These are phyloP conservation scores for Arthrobotrys sinensis DNA, from an alignment of 2,329 filamentous ascomycete species.

Conservation along the genomic window DNA sequence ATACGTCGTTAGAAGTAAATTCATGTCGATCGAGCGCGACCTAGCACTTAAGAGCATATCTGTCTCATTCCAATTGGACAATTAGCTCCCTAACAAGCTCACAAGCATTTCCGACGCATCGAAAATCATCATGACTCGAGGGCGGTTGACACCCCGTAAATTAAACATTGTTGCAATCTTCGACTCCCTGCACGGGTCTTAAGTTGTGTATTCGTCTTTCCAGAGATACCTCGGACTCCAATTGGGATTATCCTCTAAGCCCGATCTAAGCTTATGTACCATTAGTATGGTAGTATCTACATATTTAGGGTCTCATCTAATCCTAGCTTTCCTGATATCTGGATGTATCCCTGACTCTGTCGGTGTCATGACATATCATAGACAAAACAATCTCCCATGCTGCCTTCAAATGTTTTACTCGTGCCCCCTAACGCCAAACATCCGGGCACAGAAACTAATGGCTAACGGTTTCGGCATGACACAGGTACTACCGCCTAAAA, in stretches of 20 bases:
- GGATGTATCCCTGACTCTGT: conserved; percentile 10
- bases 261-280: not conserved
- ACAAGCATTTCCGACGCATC: no score
- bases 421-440: conserved; percentile 2
- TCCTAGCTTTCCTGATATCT: not conserved
- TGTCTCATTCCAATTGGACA: not conserved
- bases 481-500: conserved; percentile 12
- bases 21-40: not conserved
- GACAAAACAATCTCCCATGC: not conserved
- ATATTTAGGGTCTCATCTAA: conserved; percentile 4
- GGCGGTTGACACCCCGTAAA: not conserved
- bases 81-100: no score
- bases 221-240: not conserved
- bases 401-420: not conserved
- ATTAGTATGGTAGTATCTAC: not conserved
- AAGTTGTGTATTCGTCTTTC: not conserved
- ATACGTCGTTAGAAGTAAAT: not conserved
- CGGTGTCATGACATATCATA: not conserved
- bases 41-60: not conserved
- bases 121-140: no score
- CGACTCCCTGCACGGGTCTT: not conserved
- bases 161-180: not conserved
- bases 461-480: conserved; percentile 9
- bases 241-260: not conserved
- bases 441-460: conserved; percentile 11